Evolutionary conservation across 2,329 filamentous ascomycete genomes (phyloP).

Genomic region (Verticillium nonalfalfae): DNA sequence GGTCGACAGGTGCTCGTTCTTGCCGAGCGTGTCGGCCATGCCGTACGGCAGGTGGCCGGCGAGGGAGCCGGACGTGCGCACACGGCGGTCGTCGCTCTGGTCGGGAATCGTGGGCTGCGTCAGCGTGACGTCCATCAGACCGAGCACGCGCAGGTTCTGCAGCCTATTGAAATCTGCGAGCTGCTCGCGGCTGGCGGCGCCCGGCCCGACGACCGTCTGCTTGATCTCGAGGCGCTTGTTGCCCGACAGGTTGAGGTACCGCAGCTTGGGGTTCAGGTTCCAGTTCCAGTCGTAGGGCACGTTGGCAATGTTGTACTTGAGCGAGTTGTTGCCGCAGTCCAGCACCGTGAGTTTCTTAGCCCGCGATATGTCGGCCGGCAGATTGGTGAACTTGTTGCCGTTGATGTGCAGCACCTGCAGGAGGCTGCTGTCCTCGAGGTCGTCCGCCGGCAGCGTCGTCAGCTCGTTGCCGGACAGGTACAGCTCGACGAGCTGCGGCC

Average conservation of each 20-base stretch:
- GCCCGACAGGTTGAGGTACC: conserved; percentile 92
- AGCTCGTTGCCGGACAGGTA: conserved; percentile 95
- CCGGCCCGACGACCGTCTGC: conserved; percentile 49
- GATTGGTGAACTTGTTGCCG: conserved; percentile 93
- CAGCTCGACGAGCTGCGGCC: conserved; percentile 84
- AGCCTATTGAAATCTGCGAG: conserved; percentile 88
- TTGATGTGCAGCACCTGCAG: conserved; percentile 92
- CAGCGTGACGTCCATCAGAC: conserved; percentile 95
- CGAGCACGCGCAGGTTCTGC: conserved; percentile 76
- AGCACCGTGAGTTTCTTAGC: conserved; percentile 87
- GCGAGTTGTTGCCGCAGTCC: conserved; percentile 87
- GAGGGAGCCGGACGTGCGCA: conserved; percentile 91
- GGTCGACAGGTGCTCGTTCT: conserved; percentile 89
- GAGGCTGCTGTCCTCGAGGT: conserved; percentile 82
- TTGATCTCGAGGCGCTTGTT: conserved; percentile 96
- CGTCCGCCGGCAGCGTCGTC: conserved; percentile 85
- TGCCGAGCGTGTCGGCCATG: conserved; percentile 93
- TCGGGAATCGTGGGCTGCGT: conserved; percentile 91
- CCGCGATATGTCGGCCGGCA: conserved; percentile 91
- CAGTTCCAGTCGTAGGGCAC: conserved; percentile 99
- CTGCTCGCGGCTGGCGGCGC: conserved; percentile 55
- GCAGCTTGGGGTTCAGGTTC: conserved; percentile 94
- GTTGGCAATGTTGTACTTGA: conserved; percentile 99
- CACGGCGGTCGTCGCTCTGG: conserved; percentile 88
- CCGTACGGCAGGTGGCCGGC: conserved; percentile 90